Evolutionary conservation across 306 rosid genomes (phyloP).

Genomic region (Lagenaria siceraria): DNA sequence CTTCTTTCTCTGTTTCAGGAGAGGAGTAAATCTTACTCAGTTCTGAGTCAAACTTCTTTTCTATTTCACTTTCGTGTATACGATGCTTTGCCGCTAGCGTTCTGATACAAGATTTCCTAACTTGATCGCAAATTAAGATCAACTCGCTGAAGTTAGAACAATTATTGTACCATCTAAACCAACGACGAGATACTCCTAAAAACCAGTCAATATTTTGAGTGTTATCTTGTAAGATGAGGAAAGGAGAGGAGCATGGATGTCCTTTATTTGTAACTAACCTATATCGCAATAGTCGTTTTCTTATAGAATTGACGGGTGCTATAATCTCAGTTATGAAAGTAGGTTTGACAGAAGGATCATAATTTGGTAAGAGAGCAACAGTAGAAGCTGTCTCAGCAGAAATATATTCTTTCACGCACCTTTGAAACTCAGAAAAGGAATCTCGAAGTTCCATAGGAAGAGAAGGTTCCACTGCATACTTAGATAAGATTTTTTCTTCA

Average conservation of each 20-base stretch:
- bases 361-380: conserved; percentile 49
- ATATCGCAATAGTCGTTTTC: conserved; percentile 55
- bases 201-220: conserved; percentile 69
- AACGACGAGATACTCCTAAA: conserved; percentile 60
- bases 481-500: conserved; percentile 55
- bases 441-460: conserved; percentile 60
- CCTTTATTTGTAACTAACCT: conserved; percentile 52
- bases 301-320: conserved; percentile 55
- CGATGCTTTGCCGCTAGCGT: conserved; percentile 81
- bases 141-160: conserved; percentile 55
- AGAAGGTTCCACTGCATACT: conserved; percentile 51
- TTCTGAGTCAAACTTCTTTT: conserved; percentile 53
- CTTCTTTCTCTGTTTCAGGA: conserved; percentile 38
- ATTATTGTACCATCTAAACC: conserved; percentile 66
- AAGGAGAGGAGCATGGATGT: conserved; percentile 35
- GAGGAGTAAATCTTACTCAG: conserved; percentile 52
- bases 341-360: conserved; percentile 25
- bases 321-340: conserved; percentile 37
- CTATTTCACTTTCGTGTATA: conserved; percentile 54
- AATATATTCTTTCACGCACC: conserved; percentile 51
- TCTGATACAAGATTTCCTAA: conserved; percentile 81
- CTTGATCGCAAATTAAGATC: conserved; percentile 34
- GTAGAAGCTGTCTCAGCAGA: conserved; percentile 57
- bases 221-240: conserved; percentile 58
- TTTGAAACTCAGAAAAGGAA: conserved; percentile 54